Evolutionary conservation across 805 yeast species (phyloP).

Genomic region (Clavispora carvajalis): DNA sequence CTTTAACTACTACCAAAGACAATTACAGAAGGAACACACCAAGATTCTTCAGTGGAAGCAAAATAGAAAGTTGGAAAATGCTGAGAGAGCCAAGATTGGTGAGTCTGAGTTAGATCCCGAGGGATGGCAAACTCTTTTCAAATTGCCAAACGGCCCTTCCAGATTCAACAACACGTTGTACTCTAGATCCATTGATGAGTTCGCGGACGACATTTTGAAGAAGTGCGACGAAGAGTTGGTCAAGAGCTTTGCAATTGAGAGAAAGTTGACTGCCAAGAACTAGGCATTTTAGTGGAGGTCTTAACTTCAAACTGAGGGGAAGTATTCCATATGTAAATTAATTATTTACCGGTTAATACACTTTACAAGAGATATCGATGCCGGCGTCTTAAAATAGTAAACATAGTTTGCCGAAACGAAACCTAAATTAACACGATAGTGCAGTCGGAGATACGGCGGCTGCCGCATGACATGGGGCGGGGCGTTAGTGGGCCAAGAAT

Average conservation of each 20-base stretch:
- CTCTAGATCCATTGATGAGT: constrained; percentile 62
- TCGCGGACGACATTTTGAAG: constrained; percentile 67
- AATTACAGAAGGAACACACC: constrained; percentile 59
- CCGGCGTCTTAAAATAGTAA: neutral
- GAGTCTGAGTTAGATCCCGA: constrained; percentile 50
- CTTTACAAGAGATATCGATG: neutral
- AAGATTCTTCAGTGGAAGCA: constrained; percentile 74
- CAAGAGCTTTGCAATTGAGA: constrained; percentile 56
- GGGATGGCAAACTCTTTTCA: constrained; percentile 64
- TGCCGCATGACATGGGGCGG: neutral
- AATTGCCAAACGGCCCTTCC: constrained; percentile 69
- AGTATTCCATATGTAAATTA: neutral
- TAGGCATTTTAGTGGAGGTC: neutral
- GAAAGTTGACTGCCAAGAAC: constrained; percentile 36
- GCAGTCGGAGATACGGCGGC: neutral
- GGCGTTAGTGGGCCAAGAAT: neutral
- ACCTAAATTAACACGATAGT: too few relatives aligned
- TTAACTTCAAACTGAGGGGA: neutral
- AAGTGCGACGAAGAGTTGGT: constrained; percentile 62
- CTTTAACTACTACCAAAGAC: constrained; percentile 78
- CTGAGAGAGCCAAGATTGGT: constrained; percentile 52
- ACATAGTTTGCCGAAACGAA: too few relatives aligned
- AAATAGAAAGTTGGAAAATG: constrained; percentile 61
- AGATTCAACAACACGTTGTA: constrained; percentile 66
- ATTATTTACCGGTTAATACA: constrained; percentile 1